Evolutionary conservation across 805 yeast species (phyloP), one percentile per base, ranked within the genome.

Genomic region (Yarrowia keelungensis): DNA sequence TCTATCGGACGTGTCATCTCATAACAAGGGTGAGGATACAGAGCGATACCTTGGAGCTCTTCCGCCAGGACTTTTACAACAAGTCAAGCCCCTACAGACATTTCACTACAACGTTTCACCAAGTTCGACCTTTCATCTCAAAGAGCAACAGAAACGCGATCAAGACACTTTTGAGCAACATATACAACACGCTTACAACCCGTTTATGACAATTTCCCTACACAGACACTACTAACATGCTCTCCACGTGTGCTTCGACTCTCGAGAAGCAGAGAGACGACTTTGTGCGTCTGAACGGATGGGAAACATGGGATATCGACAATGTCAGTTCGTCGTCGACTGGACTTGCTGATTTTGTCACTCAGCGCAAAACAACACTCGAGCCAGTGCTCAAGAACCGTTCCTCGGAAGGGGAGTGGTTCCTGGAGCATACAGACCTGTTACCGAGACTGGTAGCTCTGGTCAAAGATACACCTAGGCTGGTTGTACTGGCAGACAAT

Each of bases 401-500:
- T 5, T 26, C 46, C 16, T 43, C 65, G 16, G 65, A 59, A 14
- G 65, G 65, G 11, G 65, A 59, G 41, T 59, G 65, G 65, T 59
- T 59, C 8, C 19, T 59, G 51, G 65, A 59, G 35, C 65, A 59
- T 45, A 45, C 65, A 35, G 65, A 59, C 42, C 16, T 45, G 32
- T 22, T 59, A 12, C 65, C 64, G n/a, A 35, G 49, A 26, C 49
- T 56, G 4, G 64, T 56, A 15, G 38, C 64, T n/a, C 10, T 56
- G 39, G 39, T 56, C 50, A 56, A 56, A 9, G 64, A 56, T n/a
- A 56, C 64, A 67, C 41, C 46, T 45, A 11, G 71, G 70, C 46
- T 74, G 74, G 76, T 71, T 68, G 38, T 69, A 10, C 14, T 59
- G 10, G 59, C 59, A 53, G 45, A 11, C 1, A 14, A 12, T 35